These are phyloP conservation scores for Nakazawaea ambrosiae DNA, from an alignment of 805 yeast species.

Conservation along the genomic window DNA sequence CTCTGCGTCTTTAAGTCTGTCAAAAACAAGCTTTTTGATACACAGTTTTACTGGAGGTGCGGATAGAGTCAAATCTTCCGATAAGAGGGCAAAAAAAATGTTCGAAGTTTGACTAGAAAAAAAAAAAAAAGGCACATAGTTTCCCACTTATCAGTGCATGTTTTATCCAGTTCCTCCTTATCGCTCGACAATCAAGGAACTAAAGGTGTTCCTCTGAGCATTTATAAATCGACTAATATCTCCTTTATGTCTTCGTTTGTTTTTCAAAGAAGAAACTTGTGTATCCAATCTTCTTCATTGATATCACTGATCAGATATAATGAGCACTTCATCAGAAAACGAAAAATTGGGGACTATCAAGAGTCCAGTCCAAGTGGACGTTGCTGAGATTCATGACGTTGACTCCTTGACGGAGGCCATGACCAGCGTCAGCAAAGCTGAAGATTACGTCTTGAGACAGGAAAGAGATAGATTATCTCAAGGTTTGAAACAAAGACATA, in stretches of 20 bases:
- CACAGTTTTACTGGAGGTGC: too few species aligned
- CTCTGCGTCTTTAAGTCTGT: too few species aligned
- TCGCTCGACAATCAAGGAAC: too few species aligned
- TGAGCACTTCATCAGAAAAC: constrained; percentile 1
- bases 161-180: too few species aligned
- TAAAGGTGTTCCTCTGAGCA: neutral
- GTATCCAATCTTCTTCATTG: neutral
- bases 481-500: constrained; percentile 24
- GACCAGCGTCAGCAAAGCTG: constrained; percentile 9
- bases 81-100: too few species aligned
- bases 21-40: too few species aligned
- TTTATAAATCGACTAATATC: neutral
- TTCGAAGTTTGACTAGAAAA: too few species aligned
- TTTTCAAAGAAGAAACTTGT: neutral
- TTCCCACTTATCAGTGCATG: too few species aligned
- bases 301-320: neutral
- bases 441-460: constrained; percentile 9
- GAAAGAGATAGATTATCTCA: constrained; percentile 10
- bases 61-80: too few species aligned
- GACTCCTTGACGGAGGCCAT: constrained; percentile 10
- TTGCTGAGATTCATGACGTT: constrained; percentile 10
- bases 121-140: too few species aligned
- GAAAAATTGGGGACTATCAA: constrained; percentile 5
- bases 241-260: neutral
- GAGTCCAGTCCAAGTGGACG: constrained; percentile 7